Evolutionary conservation across 139 green algal species (phyloP), one percentile per base, ranked within the genome.

Genomic region (Spirogloea muscicola): DNA sequence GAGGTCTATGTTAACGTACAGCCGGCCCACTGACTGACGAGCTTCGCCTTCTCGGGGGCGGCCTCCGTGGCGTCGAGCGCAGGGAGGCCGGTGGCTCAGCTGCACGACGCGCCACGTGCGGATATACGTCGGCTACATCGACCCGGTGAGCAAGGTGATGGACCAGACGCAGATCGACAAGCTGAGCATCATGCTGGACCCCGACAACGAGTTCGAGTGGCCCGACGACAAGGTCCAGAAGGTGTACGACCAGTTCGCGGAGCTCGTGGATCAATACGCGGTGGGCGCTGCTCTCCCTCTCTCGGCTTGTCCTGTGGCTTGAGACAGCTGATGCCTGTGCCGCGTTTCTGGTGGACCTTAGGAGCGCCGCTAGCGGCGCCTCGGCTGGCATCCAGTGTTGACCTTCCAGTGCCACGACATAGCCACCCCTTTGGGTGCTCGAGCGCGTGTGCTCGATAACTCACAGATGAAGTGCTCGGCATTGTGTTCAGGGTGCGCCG

Each of bases 201-300:
- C 78, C 7, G 78, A 84, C 60, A 83, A 82, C 46, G 78, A 84
- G 65, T 84, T 84, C 38, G 27, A 65, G 10, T 84, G 78, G 78
- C 33, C 62, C 21, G 66, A 71, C 0, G 78, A 85, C 43, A 43
- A 36, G 36, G 16, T 64, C 42, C 48, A 78, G 38, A 86, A 84
- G 16, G 78, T 84, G 60, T 84, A 76, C 27, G 65, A 80, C 64
- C 41, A 74, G 31, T 84, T 85, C 27, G 70, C 84, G 10, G 78
- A 84, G 67, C 71, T 83, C 25, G 76, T 84, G 48, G 64, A 76
- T 16, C 40, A 65, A 37, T 85, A 84, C 37, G 49, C 43, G 64
- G 72, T 75, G 46, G 9, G 58, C 25, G 37, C 21, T 31, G 46
- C 21, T 55, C 46, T 21, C 21, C 21, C 21, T 55, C 21, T 55